Evolutionary conservation across 164 flowering plant species (phyloP).

Genomic region (Aristolochia contorta): DNA sequence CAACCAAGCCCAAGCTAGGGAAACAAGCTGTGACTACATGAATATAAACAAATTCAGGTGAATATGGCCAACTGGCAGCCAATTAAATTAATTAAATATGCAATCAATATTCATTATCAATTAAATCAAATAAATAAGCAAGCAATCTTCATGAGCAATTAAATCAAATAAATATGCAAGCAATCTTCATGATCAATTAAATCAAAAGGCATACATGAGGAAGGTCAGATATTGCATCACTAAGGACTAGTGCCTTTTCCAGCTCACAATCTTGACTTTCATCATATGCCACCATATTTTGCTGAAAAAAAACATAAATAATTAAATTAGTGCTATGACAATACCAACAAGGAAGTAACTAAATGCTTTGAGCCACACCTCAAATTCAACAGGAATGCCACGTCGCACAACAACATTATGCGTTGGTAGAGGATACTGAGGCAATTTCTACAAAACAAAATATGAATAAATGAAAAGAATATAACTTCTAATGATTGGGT

Average conservation of each 20-base stretch:
- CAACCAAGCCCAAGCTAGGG: no score
- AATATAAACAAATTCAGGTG: no score
- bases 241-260: slow-evolving; percentile 33
- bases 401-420: slow-evolving; percentile 64
- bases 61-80: no score
- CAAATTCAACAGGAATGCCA: slow-evolving; percentile 42
- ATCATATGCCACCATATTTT: slow-evolving; percentile 36
- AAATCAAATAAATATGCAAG: background rate
- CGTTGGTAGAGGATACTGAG: slow-evolving; percentile 73
- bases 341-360: background rate
- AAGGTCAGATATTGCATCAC: slow-evolving; percentile 77
- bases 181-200: background rate
- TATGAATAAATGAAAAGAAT: no score
- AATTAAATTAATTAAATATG: background rate
- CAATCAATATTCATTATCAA: background rate
- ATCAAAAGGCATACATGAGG: slow-evolving; percentile 38
- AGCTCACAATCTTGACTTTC: slow-evolving; percentile 21
- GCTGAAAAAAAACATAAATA: slow-evolving; percentile 19
- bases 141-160: background rate
- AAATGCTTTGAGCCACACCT: slow-evolving; percentile 29
- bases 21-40: no score
- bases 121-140: background rate
- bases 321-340: background rate
- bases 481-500: no score
- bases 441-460: slow-evolving; percentile 32